These are phyloP conservation scores for Plasmodium vinckei DNA, from an alignment of 169 alveolate species.

Conservation along the genomic window DNA sequence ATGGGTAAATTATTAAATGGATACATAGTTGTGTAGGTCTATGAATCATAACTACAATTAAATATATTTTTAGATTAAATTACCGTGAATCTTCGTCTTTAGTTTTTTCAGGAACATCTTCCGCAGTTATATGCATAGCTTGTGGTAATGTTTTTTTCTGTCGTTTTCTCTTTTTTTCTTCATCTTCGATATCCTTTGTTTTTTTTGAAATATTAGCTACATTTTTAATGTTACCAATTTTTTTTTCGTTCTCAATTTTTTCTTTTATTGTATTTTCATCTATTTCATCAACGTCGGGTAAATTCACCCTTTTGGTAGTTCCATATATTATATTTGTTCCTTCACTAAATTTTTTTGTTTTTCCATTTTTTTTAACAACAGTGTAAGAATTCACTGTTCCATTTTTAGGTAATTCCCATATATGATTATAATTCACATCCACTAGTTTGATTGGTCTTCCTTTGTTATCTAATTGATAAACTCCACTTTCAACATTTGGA, in stretches of 20 bases:
- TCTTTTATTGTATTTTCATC: constrained; percentile 50
- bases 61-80: background rate
- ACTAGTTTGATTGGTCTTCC: constrained; percentile 73
- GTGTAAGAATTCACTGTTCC: constrained; percentile 57
- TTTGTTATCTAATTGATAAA: constrained; percentile 62
- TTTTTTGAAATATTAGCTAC: constrained; percentile 51
- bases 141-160: constrained; percentile 23
- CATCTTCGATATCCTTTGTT: constrained; percentile 13
- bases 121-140: constrained; percentile 71
- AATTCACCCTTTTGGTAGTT: constrained; percentile 32
- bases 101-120: constrained; percentile 30
- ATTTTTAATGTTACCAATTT: constrained; percentile 29
- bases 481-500: constrained; percentile 71
- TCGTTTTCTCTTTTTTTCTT: constrained; percentile 11
- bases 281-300: constrained; percentile 5
- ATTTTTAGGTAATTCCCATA: constrained; percentile 67
- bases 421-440: constrained; percentile 59
- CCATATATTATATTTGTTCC: constrained; percentile 74
- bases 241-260: constrained; percentile 22
- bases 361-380: constrained; percentile 71
- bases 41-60: background rate
- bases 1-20: no score
- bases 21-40: no score
- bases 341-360: constrained; percentile 71
- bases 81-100: constrained; percentile 52